Percentiles rank a stretch among this genome's conserved stretches.
phyloP scores from a whole-genome alignment of 179 eudicot genomes.

The Corrigiola litoralis region DNA sequence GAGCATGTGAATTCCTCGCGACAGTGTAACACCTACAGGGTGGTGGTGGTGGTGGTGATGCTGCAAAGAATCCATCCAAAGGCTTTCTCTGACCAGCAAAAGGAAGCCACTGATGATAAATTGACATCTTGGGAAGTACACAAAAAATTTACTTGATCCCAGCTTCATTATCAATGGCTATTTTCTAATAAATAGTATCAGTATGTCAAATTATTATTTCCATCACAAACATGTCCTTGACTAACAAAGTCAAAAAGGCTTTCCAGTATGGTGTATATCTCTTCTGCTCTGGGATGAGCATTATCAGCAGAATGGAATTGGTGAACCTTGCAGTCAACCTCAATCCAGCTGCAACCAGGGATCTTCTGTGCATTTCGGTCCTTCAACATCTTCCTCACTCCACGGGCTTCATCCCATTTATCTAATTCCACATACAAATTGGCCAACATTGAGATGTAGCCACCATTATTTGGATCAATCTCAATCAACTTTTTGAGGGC shows the following conservation, averaged over 20 bases:
- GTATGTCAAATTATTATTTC: slow-evolving; percentile 8
- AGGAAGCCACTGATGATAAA: too few species aligned
- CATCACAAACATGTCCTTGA: slow-evolving; percentile 18
- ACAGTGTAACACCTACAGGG: too few species aligned
- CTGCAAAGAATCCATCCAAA: too few species aligned
- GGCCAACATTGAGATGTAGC: slow-evolving; percentile 58
- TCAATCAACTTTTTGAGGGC: slow-evolving; percentile 50
- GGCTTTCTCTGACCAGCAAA: too few species aligned
- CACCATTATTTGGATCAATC: slow-evolving; percentile 58
- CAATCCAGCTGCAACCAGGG: slow-evolving; percentile 83
- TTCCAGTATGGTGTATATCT: slow-evolving; percentile 41
- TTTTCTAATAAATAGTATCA: background rate
- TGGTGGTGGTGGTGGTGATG: too few species aligned
- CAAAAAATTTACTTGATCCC: too few species aligned
- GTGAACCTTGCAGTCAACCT: slow-evolving; percentile 32
- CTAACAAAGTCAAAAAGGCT: slow-evolving; percentile 30
- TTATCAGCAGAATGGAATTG: slow-evolving; percentile 54
- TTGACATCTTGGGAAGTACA: too few species aligned
- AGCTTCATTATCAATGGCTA: background rate
- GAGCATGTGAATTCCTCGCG: too few species aligned
- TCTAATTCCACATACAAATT: slow-evolving; percentile 52
- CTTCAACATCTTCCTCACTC: slow-evolving; percentile 39
- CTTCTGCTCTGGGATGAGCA: slow-evolving; percentile 52
- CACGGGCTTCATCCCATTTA: slow-evolving; percentile 59
- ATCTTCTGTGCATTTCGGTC: slow-evolving; percentile 43